Evolutionary conservation across 176 grass and related monocot genomes (phyloP).

Genomic region (Carex pumila): DNA sequence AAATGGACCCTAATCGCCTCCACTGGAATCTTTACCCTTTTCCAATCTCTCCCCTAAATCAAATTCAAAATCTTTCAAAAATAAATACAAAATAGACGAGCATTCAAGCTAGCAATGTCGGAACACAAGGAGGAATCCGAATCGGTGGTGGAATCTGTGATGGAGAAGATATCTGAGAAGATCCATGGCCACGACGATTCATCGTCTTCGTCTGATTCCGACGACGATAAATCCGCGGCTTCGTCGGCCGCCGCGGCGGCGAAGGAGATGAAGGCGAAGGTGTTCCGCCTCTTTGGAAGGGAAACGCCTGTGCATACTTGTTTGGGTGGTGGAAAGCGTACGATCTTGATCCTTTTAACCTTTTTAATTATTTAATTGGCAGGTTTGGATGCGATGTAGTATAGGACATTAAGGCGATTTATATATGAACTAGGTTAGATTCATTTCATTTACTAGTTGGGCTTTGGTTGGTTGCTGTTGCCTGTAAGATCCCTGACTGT

Average conservation of each 20-base stretch:
- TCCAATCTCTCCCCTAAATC: not conserved
- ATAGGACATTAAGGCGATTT: not conserved
- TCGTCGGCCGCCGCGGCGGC: not conserved
- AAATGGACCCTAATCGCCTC: conserved; percentile 1
- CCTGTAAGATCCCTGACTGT: not conserved
- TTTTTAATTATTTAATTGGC: not conserved
- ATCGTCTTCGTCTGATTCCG: conserved; percentile 59
- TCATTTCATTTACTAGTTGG: not conserved
- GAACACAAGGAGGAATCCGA: conserved; percentile 71
- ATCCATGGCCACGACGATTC: conserved; percentile 40
- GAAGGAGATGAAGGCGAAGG: conserved; percentile 27
- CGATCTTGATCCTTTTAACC: not conserved
- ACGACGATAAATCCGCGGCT: conserved; percentile 49
- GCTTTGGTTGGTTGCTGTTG: not conserved
- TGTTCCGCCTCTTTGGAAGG: conserved; percentile 34
- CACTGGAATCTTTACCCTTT: not conserved
- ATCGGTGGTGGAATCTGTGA: conserved; percentile 28
- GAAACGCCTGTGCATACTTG: conserved; percentile 29
- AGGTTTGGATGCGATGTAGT: not conserved
- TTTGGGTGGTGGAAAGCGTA: conserved; percentile 43
- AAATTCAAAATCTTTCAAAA: conserved; percentile 1
- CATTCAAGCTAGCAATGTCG: conserved; percentile 34
- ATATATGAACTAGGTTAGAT: not conserved
- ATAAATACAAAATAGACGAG: not conserved
- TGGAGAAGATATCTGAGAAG: conserved; percentile 60